These are phyloP conservation scores for Rhodotorula taiwanensis DNA, from an alignment of 768 basidiomycete genomes.

Conservation along the genomic window DNA sequence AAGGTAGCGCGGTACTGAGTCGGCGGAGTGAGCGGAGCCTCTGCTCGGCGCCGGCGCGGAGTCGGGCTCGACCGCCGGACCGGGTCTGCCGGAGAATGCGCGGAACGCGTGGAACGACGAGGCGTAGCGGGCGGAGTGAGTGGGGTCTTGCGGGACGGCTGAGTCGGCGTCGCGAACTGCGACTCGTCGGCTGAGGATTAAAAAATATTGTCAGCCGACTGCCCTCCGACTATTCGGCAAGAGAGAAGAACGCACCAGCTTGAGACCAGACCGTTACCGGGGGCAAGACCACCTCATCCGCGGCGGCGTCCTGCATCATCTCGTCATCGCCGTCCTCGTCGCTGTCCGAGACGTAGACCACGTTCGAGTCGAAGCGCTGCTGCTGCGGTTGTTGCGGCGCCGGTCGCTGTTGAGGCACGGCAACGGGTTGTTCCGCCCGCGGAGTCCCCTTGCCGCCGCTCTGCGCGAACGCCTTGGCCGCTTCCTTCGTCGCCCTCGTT, in stretches of 20 bases:
- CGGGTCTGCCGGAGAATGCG: conserved; percentile 6
- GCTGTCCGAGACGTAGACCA: conserved; percentile 3
- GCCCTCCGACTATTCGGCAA: neutral
- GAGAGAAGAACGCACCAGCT: conserved; percentile 7
- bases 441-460: neutral
- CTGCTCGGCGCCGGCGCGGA: neutral
- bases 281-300: conserved; percentile 14
- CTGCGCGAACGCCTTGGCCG: conserved; percentile 37
- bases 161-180: conserved; percentile 14
- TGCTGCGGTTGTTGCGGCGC: neutral
- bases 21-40: conserved; percentile 19
- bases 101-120: conserved; percentile 5
- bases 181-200: conserved; percentile 1
- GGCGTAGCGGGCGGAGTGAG: conserved; percentile 32
- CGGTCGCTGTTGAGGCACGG: neutral
- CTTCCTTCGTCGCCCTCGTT: conserved; percentile 38
- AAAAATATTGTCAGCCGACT: neutral
- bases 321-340: conserved; percentile 19
- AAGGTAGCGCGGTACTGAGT: conserved; percentile 5
- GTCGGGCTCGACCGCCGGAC: conserved; percentile 3
- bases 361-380: neutral
- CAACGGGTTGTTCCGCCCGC: neutral
- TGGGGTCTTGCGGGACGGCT: conserved; percentile 15
- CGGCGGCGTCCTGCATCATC: conserved; percentile 19
- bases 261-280: neutral